Percentiles rank a stretch among this genome's conserved stretches.
Evolutionary conservation across 75 land plant species (phyloP).

Genomic region (Picea sitchensis): DNA sequence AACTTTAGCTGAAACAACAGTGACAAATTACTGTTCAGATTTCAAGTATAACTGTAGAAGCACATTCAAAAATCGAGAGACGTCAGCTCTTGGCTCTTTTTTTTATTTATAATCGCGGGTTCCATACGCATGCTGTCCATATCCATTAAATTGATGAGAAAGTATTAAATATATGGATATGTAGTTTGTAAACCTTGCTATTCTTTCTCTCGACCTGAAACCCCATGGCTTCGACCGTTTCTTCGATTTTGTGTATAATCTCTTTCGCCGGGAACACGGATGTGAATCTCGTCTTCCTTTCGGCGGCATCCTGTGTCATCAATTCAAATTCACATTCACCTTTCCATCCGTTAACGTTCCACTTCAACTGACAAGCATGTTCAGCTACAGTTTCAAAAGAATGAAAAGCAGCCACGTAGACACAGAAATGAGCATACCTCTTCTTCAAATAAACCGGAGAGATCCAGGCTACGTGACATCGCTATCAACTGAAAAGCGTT

Average conservation of each 20-base stretch:
- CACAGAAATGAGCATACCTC: slow-evolving; percentile 23
- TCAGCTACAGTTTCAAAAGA: too few species aligned
- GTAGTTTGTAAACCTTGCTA: slow-evolving; percentile 42
- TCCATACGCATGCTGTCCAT: too few species aligned
- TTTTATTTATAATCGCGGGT: too few species aligned
- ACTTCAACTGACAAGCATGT: background rate
- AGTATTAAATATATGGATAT: background rate
- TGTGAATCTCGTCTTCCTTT: slow-evolving; percentile 69
- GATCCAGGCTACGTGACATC: slow-evolving; percentile 67
- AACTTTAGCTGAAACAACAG: slow-evolving; percentile 39
- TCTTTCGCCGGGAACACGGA: slow-evolving; percentile 56
- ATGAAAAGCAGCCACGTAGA: background rate
- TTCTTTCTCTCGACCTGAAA: slow-evolving; percentile 43
- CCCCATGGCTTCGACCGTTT: slow-evolving; percentile 55
- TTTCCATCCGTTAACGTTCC: background rate
- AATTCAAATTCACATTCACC: background rate
- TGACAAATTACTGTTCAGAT: too few species aligned
- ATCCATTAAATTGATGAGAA: background rate
- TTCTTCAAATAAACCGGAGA: slow-evolving; percentile 76
- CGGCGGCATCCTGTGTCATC: slow-evolving; percentile 45
- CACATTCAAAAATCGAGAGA: too few species aligned
- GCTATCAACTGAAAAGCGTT: slow-evolving; percentile 76
- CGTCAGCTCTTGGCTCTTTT: too few species aligned
- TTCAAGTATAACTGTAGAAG: too few species aligned
- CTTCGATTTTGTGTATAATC: slow-evolving; percentile 52